Evolutionary conservation across 306 rosid species (phyloP).

Genomic region (Begonia masoniana): DNA sequence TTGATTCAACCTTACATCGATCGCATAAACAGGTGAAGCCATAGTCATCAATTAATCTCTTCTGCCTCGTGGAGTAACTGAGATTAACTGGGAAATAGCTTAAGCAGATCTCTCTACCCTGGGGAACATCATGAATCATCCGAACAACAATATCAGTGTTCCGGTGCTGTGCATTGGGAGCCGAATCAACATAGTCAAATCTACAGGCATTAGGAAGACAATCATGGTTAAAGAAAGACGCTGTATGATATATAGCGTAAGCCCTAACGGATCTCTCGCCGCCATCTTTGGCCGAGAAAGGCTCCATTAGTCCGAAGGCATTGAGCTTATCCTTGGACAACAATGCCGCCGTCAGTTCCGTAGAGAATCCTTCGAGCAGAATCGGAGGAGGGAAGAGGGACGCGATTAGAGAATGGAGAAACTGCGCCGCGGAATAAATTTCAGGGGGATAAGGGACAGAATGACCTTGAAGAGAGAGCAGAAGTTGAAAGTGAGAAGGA

Average conservation of each 20-base stretch:
- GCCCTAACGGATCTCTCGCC: slow-evolving; percentile 57
- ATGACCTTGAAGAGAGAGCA: slow-evolving; percentile 53
- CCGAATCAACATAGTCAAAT: slow-evolving; percentile 54
- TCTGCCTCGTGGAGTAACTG: slow-evolving; percentile 45
- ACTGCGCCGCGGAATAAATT: slow-evolving; percentile 21
- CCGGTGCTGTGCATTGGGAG: slow-evolving; percentile 6
- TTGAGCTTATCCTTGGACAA: slow-evolving; percentile 60
- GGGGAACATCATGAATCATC: slow-evolving; percentile 71
- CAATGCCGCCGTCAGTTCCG: slow-evolving; percentile 38
- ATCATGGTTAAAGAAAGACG: slow-evolving; percentile 70
- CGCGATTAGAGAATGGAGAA: slow-evolving; percentile 32
- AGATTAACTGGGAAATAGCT: slow-evolving; percentile 74
- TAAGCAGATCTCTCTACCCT: slow-evolving; percentile 75
- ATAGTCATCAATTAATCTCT: slow-evolving; percentile 59
- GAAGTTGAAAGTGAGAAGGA: slow-evolving; percentile 30
- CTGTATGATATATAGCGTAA: slow-evolving; percentile 51
- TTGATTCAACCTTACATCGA: slow-evolving; percentile 61
- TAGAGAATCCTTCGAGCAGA: slow-evolving; percentile 23
- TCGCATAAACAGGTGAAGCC: slow-evolving; percentile 68
- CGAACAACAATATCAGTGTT: slow-evolving; percentile 53
- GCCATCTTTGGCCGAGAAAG: slow-evolving; percentile 17
- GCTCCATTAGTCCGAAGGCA: slow-evolving; percentile 72
- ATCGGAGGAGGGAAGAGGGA: slow-evolving; percentile 15
- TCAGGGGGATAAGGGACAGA: slow-evolving; percentile 14
- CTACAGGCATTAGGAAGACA: slow-evolving; percentile 93